Percentiles rank a stretch among this genome's conserved stretches.
phyloP scores from a whole-genome alignment of 139 green algal genomes.

The Tetradesmus obliquus region DNA sequence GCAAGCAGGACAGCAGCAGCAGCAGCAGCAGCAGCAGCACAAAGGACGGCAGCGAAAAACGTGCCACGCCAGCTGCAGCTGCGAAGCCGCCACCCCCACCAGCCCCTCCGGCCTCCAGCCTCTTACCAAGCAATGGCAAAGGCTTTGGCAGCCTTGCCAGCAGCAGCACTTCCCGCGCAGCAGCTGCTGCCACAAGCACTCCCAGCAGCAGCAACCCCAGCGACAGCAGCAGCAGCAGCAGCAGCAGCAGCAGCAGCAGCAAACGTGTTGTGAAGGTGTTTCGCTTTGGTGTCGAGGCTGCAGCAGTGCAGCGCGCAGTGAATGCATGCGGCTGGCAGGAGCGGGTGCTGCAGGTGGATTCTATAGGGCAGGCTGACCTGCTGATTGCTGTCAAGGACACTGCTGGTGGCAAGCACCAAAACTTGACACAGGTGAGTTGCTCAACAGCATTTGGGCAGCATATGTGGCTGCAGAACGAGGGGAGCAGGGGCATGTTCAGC shows the following conservation, averaged over 20 bases:
- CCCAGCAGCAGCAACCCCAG: too few relatives aligned
- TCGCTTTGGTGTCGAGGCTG: constrained; percentile 25
- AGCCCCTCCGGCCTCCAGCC: not conserved
- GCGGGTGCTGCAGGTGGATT: constrained; percentile 8
- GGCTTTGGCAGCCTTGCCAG: constrained; percentile 11
- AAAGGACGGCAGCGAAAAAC: not conserved
- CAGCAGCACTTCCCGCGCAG: not conserved
- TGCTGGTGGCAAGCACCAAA: constrained; percentile 29
- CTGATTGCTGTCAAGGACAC: constrained; percentile 27
- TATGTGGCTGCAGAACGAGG: not conserved
- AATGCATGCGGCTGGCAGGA: constrained; percentile 16
- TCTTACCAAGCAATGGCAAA: constrained; percentile 20
- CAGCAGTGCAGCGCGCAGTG: not conserved
- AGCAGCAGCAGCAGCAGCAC: not conserved
- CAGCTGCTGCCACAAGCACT: constrained; percentile 33
- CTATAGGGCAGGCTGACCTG: not conserved
- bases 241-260: not conserved
- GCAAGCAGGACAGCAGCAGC: too few relatives aligned
- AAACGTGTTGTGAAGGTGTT: constrained; percentile 31
- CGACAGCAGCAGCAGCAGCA: not conserved
- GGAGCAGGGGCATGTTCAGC: not conserved
- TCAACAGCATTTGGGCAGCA: not conserved
- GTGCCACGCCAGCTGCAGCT: not conserved
- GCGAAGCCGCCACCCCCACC: not conserved
- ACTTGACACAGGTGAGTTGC: constrained; percentile 28